Base-by-base conservation (phyloP, 805 yeast genomes). In the Yamadazyma endophytica region DNA sequence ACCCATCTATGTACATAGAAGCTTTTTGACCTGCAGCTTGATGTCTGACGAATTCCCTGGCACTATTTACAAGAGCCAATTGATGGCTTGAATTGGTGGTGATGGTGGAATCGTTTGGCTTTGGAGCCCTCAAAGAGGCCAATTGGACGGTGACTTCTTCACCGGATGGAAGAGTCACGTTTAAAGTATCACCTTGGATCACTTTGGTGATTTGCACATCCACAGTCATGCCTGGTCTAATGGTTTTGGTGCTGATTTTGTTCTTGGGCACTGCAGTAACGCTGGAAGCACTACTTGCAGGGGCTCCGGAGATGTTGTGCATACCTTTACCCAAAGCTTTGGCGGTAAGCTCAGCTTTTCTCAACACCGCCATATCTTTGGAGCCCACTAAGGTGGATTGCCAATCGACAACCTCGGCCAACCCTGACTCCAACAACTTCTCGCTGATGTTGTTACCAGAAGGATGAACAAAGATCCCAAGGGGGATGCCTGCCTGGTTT, bases 341-440 rank as follows among this genome's bases (percentile, higher is more conserved):
- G 11, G 90, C 92, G 1, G 64, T 50, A 39, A 68, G 73, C 52
- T 84, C 94, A 17, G 79, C 75, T 36, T 65, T 70, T 49, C 95
- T 73, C 33, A 83, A 67, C 21, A 52, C 50, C 2, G 70, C 44
- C 88, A 86, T 83, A 15, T 64, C 62, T 26, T 67, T 58, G 8
- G 87, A 61, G 4, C 95, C 95, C 35, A 86, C 61, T 24, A 76
- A 46, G 9, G 72, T 50, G 1, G 87, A 75, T 52, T 87, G 95
- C 87, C 90, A 80, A 52, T 86, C 95, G 16, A 78, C 73, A 29
- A 85, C 77, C 42, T 77, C 79, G 9, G 82, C 95, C 18, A 80
- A 65, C 8, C 96, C 96, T 33, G 66, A 68, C 35, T 71, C 75
- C 36, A 86, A 66, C 35, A 86, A 60, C 41, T 75, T 73, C 42